Evolutionary conservation across 352 stramenopile genomes (phyloP), one percentile per base, ranked within the genome.

Genomic region (Globisporangium spinosum): DNA sequence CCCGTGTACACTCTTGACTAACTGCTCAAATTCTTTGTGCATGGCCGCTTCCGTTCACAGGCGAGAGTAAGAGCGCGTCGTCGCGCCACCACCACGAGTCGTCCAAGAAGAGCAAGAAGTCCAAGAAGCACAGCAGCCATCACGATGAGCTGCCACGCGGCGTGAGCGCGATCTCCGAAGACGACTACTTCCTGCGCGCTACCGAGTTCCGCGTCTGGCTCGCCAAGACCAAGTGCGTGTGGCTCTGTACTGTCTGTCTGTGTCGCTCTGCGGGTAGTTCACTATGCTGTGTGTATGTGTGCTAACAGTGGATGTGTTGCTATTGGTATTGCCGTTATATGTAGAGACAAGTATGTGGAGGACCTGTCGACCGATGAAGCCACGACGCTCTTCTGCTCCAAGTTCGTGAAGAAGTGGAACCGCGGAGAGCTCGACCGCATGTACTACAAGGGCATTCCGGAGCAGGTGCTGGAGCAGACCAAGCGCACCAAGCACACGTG

Each of bases 131-230:
- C 34, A 64, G 47, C 20, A 51, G 49, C 55, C 7, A 25, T 23
- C 34, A 49, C 29, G 27, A 38, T 17, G 27, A 54, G 45, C 43
- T 78, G n/a, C 69, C 69, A 8, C 75, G 67, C 49, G 72, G 70
- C 20, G 73, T 65, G 17, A 38, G 62, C 23, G 59, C 34, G 43
- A 82, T 91, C 67, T 77, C 70, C 2, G 70, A 83, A 23, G 82
- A 85, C 61, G 85, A 94, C 70, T 94, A 85, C 72, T 94, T 91
- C 65, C 49, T 86, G 63, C 76, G 75, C 9, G 74, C 82, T 29
- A 83, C 71, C 4, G 83, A 94, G 61, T 94, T 94, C 59, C 82
- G 85, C 56, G 80, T 91, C 22, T 94, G 85, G 85, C 75, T 94
- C 47, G 72, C 77, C 15, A 78, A 83, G 64, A 72, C 68, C 2